Percentiles rank a stretch among this genome's conserved stretches.
These are phyloP conservation scores for Nothomitra cinnamomea DNA, from an alignment of 2,329 filamentous ascomycete species.

Conservation along the genomic window DNA sequence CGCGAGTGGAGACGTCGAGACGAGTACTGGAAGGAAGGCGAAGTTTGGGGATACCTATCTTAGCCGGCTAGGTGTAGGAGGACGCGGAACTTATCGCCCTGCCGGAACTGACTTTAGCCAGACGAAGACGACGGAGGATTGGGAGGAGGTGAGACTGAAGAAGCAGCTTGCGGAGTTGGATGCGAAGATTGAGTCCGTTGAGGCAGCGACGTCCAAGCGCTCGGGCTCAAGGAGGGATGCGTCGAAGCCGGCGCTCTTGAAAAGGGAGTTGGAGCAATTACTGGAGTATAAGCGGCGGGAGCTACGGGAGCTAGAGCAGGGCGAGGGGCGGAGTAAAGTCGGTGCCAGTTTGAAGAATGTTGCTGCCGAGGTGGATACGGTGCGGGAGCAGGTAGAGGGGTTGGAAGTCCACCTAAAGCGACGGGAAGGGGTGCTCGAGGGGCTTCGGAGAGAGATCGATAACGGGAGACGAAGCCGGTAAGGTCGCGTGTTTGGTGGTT, in stretches of 20 bases:
- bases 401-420: conserved; percentile 66
- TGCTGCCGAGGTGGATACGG: conserved; percentile 69
- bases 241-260: conserved; percentile 77
- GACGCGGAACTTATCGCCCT: conserved; percentile 46
- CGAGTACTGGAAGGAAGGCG: conserved; percentile 73
- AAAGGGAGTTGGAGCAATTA: conserved; percentile 83
- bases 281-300: conserved; percentile 84
- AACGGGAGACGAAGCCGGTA: conserved; percentile 44
- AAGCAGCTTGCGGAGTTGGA: conserved; percentile 84
- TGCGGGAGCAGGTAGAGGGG: conserved; percentile 89
- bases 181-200: conserved; percentile 68
- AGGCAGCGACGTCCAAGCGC: conserved; percentile 50
- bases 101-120: conserved; percentile 79
- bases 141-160: conserved; percentile 92
- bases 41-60: conserved; percentile 97
- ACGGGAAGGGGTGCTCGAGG: conserved; percentile 57
- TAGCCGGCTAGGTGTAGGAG: conserved; percentile 62
- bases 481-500: not conserved
- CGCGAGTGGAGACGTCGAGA: conserved; percentile 59
- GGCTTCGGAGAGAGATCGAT: conserved; percentile 68
- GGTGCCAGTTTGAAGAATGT: conserved; percentile 62
- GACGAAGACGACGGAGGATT: conserved; percentile 75
- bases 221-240: conserved; percentile 43
- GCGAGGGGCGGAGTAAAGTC: conserved; percentile 47
- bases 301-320: conserved; percentile 58